Evolutionary conservation across 2,329 filamentous ascomycete genomes (phyloP).

Genomic region (Raffaelea albimanens): DNA sequence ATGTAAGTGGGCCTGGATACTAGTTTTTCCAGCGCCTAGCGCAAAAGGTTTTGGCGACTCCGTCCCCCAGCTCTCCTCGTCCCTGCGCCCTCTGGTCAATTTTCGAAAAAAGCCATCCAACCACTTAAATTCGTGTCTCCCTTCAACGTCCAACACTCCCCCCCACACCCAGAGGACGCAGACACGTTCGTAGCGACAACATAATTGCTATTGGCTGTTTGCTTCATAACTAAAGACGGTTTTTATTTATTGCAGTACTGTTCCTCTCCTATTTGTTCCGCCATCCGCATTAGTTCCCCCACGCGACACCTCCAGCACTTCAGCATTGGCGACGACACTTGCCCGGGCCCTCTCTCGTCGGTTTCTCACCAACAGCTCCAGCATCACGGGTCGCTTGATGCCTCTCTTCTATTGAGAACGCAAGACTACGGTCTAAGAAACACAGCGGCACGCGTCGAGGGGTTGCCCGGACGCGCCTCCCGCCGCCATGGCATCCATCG

Average conservation of each 20-base stretch:
- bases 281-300: too few relatives aligned
- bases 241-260: too few relatives aligned
- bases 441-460: constrained; percentile 3
- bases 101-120: too few relatives aligned
- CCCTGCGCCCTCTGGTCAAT: constrained; percentile 7
- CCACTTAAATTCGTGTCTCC: too few relatives aligned
- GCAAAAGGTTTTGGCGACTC: constrained; percentile 24
- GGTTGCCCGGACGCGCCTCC: constrained; percentile 1
- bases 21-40: constrained; percentile 20
- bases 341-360: background rate
- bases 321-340: too few relatives aligned
- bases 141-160: too few relatives aligned
- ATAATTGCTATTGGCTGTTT: too few relatives aligned
- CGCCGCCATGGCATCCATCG: constrained; percentile 53
- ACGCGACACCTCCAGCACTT: too few relatives aligned
- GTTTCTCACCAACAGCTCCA: background rate
- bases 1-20: constrained; percentile 13
- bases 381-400: background rate
- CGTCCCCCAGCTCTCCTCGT: constrained; percentile 20
- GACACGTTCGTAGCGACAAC: too few relatives aligned
- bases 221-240: too few relatives aligned
- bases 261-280: too few relatives aligned
- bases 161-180: too few relatives aligned
- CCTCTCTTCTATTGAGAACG: background rate
- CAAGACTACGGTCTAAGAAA: background rate